Conservation (phyloP, 768 basidiomycete genomes). For the Boletus fagicola region DNA sequence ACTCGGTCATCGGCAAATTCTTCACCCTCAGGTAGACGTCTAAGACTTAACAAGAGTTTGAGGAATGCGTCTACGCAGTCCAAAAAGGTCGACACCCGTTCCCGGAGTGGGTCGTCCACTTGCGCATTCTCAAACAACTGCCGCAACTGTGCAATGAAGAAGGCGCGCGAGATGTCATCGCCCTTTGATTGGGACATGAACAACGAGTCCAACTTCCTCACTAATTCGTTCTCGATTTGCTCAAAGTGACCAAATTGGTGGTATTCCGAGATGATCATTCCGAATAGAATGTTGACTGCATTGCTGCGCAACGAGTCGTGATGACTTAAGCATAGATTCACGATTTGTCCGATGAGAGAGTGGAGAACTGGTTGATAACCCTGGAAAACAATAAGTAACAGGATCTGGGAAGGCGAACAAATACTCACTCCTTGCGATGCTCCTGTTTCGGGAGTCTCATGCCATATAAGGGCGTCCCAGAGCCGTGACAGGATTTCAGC, state of each 20-base stretch:
- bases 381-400: constrained; percentile 35
- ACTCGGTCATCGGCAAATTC: constrained; percentile 95
- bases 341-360: constrained; percentile 82
- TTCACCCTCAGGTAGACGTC: constrained; percentile 87
- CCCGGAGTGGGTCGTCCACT: constrained; percentile 76
- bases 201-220: constrained; percentile 84
- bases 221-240: constrained; percentile 87
- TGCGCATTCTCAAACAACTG: constrained; percentile 83
- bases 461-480: constrained; percentile 86
- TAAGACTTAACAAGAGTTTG: constrained; percentile 81
- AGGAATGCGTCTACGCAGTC: constrained; percentile 92
- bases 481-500: constrained; percentile 72
- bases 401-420: background rate
- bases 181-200: constrained; percentile 94
- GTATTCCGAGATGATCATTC: constrained; percentile 93
- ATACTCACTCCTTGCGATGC: constrained; percentile 65
- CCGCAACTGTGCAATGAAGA: constrained; percentile 89
- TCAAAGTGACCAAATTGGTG: constrained; percentile 82
- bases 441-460: constrained; percentile 50
- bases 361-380: constrained; percentile 84
- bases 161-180: constrained; percentile 86
- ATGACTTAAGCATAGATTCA: constrained; percentile 90
- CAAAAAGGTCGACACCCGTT: constrained; percentile 77
- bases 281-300: constrained; percentile 89
- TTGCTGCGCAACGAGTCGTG: constrained; percentile 90